Evolutionary conservation across 2,329 filamentous ascomycete genomes (phyloP).

Genomic region (Colletotrichum sp.): DNA sequence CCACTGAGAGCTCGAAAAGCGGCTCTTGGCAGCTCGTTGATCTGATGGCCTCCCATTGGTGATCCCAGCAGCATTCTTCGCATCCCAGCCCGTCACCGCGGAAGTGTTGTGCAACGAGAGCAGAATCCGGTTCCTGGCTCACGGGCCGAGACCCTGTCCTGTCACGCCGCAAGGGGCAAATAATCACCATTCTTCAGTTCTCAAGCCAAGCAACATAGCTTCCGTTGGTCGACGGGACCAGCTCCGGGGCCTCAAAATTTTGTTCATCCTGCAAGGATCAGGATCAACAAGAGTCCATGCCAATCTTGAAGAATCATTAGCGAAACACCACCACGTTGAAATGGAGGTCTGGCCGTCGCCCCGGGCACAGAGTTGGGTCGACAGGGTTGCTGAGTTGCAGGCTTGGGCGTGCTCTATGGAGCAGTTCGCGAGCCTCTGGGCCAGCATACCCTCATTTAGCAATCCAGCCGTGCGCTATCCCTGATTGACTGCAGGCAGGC

Average conservation of each 20-base stretch:
- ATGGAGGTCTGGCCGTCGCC: not conserved
- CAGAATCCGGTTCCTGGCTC: slow-evolving; percentile 3
- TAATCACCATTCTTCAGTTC: not conserved
- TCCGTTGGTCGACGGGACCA: not conserved
- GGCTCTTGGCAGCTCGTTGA: not conserved
- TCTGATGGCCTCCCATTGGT: not conserved
- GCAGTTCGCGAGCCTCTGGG: slow-evolving; percentile 10
- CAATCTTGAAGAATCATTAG: not conserved
- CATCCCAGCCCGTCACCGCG: slow-evolving; percentile 9
- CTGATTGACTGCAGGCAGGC: not conserved
- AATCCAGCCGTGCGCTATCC: slow-evolving; percentile 2
- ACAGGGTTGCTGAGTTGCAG: not conserved
- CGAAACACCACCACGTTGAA: not conserved
- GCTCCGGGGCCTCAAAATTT: not conserved
- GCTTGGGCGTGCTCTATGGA: not conserved
- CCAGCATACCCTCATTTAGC: slow-evolving; percentile 15
- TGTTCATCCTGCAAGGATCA: not conserved
- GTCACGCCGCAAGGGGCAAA: not conserved
- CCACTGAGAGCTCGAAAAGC: slow-evolving; percentile 1
- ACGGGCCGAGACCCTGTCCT: not conserved
- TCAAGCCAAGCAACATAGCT: not conserved
- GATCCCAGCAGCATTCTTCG: slow-evolving; percentile 2
- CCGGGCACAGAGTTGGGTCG: not conserved
- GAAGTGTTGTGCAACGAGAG: slow-evolving; percentile 1
- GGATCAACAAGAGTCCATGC: not conserved